Evolutionary conservation across 179 eudicot genomes (phyloP).

Genomic region (Nepenthes alata): DNA sequence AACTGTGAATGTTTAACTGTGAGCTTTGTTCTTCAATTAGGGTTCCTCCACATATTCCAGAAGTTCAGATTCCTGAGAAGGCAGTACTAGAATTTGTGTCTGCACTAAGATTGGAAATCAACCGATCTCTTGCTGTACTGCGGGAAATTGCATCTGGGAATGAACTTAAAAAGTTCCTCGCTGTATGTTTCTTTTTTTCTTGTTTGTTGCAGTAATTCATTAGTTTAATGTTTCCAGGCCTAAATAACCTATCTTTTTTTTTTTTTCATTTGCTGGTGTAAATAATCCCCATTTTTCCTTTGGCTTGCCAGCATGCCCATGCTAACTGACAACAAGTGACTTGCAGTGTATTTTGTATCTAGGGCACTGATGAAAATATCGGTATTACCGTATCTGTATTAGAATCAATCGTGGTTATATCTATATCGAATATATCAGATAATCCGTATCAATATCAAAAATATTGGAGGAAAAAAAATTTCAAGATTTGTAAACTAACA

Average conservation of each 20-base stretch:
- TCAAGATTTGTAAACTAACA: no score
- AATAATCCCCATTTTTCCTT: no score
- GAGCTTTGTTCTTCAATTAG: slow-evolving; percentile 16
- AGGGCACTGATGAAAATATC: no score
- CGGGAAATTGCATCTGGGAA: slow-evolving; percentile 51
- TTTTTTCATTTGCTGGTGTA: neutral
- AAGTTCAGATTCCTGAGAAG: slow-evolving; percentile 44
- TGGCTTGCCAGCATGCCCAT: no score
- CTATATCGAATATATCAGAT: no score
- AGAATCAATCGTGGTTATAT: no score
- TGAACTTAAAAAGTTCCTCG: slow-evolving; percentile 51
- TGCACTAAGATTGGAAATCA: slow-evolving; percentile 29
- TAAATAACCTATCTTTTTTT: neutral
- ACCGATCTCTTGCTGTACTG: slow-evolving; percentile 28
- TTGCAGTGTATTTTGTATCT: no score
- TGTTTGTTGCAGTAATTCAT: neutral
- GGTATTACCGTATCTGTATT: no score
- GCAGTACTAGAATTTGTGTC: slow-evolving; percentile 34
- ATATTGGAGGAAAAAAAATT: no score
- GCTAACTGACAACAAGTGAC: no score
- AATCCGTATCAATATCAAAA: no score
- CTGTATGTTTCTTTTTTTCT: slow-evolving; percentile 25
- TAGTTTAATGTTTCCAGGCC: neutral
- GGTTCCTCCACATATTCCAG: slow-evolving; percentile 49
- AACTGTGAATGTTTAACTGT: neutral